Evolutionary conservation across 331 rosid species (phyloP), one percentile per base, ranked within the genome.

Genomic region (Quercus tomentella): DNA sequence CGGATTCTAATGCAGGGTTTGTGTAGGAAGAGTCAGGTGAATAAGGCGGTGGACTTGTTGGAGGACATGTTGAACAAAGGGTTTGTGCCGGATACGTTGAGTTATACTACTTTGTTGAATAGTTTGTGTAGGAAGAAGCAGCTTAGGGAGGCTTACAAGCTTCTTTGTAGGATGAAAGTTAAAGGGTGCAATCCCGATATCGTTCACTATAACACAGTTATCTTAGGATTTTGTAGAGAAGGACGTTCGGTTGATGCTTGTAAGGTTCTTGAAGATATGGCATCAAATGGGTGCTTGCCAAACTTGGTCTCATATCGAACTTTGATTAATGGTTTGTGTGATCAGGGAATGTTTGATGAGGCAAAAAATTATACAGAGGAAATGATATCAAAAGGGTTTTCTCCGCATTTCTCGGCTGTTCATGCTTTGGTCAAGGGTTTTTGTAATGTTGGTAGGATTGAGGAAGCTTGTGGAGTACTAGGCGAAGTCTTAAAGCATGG

Each of bases 61-160:
- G 96, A 95, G 88, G 99, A 92, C 77, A 92, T 91, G 99, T 60
- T 95, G 78, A 92, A 95, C 73, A 91, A 95, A 83, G 98, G 98
- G 10, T 95, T 79, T 77, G 82, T 91, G 56, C 97, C 98, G 1
- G 97, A 91, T 77, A 57, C 94, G 33, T 82, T 92, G 88, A 91
- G 92, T 74, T 92, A 92, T 60, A 88, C 97, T 20, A 89, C 94
- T 17, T 81, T 92, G 87, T 84, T 95, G 90, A 95, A 95, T 80
- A 93, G 97, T 79, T 83, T 92, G 89, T 91, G 97, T 77, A 87
- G 99, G 89, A 95, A 95, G 87, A 92, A 91, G 85, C 81, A 90
- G 81, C 93, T 95, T 0, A 84, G 89, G 31, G 98, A 95, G 80
- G 97, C 96, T 20, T 95, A 92, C 76, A 95, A 91, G 89, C 94